These are phyloP conservation scores for Colletotrichum tropicicola DNA, from an alignment of 2,329 filamentous ascomycete genomes.

Conservation along the genomic window DNA sequence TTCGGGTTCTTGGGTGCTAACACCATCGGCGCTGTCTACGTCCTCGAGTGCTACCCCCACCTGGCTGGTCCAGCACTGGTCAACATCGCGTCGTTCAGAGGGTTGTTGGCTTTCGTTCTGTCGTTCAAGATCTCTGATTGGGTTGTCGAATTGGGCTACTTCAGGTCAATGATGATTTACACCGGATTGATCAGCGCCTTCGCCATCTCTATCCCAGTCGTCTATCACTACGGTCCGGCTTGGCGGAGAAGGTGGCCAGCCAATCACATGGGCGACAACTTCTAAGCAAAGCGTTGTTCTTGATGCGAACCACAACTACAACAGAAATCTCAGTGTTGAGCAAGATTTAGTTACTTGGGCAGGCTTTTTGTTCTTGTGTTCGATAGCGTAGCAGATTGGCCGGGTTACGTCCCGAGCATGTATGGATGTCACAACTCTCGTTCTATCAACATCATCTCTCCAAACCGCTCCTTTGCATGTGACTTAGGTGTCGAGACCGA, in stretches of 20 bases:
- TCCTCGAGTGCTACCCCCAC: constrained; percentile 43
- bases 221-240: constrained; percentile 33
- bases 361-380: too few relatives aligned
- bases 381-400: too few relatives aligned
- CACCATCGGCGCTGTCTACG: constrained; percentile 40
- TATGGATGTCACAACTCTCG: too few relatives aligned
- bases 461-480: too few relatives aligned
- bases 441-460: too few relatives aligned
- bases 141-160: constrained; percentile 37
- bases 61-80: constrained; percentile 39
- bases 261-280: constrained; percentile 9
- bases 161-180: constrained; percentile 39
- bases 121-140: constrained; percentile 38
- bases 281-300: constrained; percentile 29
- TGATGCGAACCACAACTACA: neutral
- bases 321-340: neutral
- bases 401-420: too few relatives aligned
- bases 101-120: constrained; percentile 40
- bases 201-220: constrained; percentile 37
- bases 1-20: constrained; percentile 38
- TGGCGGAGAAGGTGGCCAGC: constrained; percentile 23
- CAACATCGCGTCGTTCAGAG: constrained; percentile 41
- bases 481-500: too few relatives aligned
- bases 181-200: constrained; percentile 41
- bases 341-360: too few relatives aligned